A percentile compares a stretch with the other conserved stretches of the same genome.
phyloP scores from a whole-genome alignment of 2,329 filamentous ascomycete species.

The Fusarium tanahbumbuense region DNA sequence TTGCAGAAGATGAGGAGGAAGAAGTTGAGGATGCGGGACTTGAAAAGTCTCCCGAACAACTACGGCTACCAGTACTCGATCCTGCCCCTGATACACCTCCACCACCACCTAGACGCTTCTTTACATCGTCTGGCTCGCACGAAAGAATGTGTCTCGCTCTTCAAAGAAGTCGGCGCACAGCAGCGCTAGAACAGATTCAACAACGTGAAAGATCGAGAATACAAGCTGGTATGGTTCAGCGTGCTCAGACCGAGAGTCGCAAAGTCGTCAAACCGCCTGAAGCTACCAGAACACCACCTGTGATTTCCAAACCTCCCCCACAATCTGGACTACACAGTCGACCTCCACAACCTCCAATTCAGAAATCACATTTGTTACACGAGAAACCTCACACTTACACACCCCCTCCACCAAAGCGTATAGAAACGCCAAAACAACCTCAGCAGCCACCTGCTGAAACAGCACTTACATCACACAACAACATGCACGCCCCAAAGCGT shows the following conservation, averaged over 20 bases:
- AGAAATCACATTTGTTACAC: background rate
- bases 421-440: background rate
- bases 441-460: background rate
- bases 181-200: conserved; percentile 48
- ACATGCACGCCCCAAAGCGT: background rate
- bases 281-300: background rate
- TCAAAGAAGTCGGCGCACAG: conserved; percentile 51
- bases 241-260: conserved; percentile 25
- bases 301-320: background rate
- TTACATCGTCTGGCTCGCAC: conserved; percentile 53
- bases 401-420: background rate
- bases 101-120: conserved; percentile 48
- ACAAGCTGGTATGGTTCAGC: conserved; percentile 34
- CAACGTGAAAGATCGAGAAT: conserved; percentile 42
- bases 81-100: conserved; percentile 18
- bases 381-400: conserved; percentile 5
- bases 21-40: conserved; percentile 30
- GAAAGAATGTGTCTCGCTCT: conserved; percentile 52
- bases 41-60: conserved; percentile 15
- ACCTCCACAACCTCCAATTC: background rate
- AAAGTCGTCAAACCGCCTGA: conserved; percentile 1
- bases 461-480: background rate
- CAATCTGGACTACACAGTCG: background rate
- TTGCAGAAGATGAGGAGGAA: conserved; percentile 28
- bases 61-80: conserved; percentile 26